Conservation (phyloP, 345 rosid species). For the Clarkia xantiana region DNA sequence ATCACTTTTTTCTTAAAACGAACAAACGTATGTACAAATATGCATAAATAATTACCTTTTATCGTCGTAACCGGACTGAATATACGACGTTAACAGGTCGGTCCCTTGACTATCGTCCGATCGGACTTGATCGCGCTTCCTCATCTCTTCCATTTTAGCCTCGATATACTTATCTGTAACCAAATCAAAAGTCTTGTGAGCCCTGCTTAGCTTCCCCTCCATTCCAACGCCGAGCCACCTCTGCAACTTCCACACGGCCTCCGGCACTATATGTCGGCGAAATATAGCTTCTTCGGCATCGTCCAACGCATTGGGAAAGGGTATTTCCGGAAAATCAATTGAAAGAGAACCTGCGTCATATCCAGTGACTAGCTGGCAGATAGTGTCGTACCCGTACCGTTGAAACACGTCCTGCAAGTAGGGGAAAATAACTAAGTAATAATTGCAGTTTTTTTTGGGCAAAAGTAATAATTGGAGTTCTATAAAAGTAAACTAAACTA, state of each 20-base stretch:
- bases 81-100: slow-evolving; percentile 29
- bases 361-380: slow-evolving; percentile 25
- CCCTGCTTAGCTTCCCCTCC: slow-evolving; percentile 26
- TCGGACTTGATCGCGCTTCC: background rate
- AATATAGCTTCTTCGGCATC: slow-evolving; percentile 38
- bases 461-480: too few relatives aligned
- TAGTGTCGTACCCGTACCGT: slow-evolving; percentile 32
- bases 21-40: too few relatives aligned
- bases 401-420: slow-evolving; percentile 34
- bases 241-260: slow-evolving; percentile 28
- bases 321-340: slow-evolving; percentile 18
- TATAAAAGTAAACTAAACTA: too few relatives aligned
- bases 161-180: slow-evolving; percentile 13
- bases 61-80: slow-evolving; percentile 10
- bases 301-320: slow-evolving; percentile 24
- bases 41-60: too few relatives aligned
- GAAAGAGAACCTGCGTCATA: slow-evolving; percentile 28
- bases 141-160: slow-evolving; percentile 18
- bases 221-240: slow-evolving; percentile 25
- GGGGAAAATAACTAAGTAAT: too few relatives aligned
- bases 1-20: too few relatives aligned
- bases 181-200: slow-evolving; percentile 16
- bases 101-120: slow-evolving; percentile 5
- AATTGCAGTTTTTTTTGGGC: too few relatives aligned
- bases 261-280: slow-evolving; percentile 28